phyloP scores from a whole-genome alignment of 495 filamentous ascomycete species.

The Cercophora scortea region DNA sequence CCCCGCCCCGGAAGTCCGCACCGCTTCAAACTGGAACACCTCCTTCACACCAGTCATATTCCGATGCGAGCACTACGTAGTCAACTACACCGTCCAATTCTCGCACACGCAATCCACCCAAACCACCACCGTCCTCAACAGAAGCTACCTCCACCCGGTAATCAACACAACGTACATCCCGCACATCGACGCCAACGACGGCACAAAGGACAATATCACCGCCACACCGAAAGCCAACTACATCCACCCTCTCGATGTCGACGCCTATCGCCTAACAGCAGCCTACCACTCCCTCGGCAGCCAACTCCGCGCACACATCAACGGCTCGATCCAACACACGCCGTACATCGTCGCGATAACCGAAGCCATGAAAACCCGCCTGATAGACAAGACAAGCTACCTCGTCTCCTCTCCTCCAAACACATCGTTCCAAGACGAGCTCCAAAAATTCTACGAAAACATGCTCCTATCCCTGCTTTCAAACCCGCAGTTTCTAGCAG shows the following conservation, averaged over 20 bases:
- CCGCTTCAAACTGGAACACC: slow-evolving; percentile 16
- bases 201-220: slow-evolving; percentile 29
- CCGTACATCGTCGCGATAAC: slow-evolving; percentile 9
- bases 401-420: no score
- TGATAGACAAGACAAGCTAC: slow-evolving; percentile 16
- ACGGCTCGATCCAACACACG: slow-evolving; percentile 9
- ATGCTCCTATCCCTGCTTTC: slow-evolving; percentile 19
- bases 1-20: slow-evolving; percentile 9
- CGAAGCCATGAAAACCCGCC: slow-evolving; percentile 10
- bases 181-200: slow-evolving; percentile 22
- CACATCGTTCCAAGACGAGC: slow-evolving; percentile 4
- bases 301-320: slow-evolving; percentile 10
- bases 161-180: slow-evolving; percentile 29
- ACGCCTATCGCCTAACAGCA: slow-evolving; percentile 12
- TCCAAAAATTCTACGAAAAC: slow-evolving; percentile 18
- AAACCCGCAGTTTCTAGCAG: slow-evolving; percentile 19
- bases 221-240: slow-evolving; percentile 25
- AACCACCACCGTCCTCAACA: slow-evolving; percentile 16
- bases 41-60: slow-evolving; percentile 30
- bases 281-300: slow-evolving; percentile 19
- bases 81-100: slow-evolving; percentile 26
- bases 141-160: slow-evolving; percentile 18
- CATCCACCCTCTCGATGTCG: slow-evolving; percentile 19
- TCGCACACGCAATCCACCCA: slow-evolving; percentile 23
- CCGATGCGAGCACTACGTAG: slow-evolving; percentile 31